Percentiles rank a stretch among this genome's conserved stretches.
phyloP scores from a whole-genome alignment of 2,329 filamentous ascomycete genomes.

The Parascedosporium putredinis region DNA sequence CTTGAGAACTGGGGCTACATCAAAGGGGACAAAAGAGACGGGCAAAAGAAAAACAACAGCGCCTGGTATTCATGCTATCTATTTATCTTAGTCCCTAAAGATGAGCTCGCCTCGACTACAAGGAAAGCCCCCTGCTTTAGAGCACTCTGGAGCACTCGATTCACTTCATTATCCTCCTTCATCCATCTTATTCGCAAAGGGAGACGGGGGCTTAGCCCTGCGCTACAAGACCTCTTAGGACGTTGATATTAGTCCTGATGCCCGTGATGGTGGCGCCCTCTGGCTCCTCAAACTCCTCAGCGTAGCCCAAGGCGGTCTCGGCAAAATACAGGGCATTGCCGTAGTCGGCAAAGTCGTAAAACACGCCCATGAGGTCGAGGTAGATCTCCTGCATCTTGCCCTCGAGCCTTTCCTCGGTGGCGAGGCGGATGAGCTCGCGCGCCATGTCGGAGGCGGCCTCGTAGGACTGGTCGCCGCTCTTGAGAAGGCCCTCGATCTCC shows the following conservation, averaged over 20 bases:
- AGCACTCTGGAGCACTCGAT: too few species aligned
- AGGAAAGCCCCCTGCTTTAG: too few species aligned
- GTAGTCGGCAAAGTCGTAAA: constrained; percentile 2
- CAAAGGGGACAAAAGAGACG: too few species aligned
- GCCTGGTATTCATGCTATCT: too few species aligned
- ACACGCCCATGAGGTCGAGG: constrained; percentile 1
- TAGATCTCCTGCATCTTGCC: constrained; percentile 3
- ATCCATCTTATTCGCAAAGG: background rate
- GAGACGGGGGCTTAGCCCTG: background rate
- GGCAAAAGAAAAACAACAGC: too few species aligned
- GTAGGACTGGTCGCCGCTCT: background rate
- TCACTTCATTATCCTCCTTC: background rate
- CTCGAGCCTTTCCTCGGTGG: background rate
- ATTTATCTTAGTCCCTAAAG: too few species aligned
- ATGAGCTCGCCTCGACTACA: too few species aligned
- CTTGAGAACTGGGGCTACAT: too few species aligned
- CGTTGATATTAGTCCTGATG: background rate
- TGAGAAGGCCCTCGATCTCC: constrained; percentile 11
- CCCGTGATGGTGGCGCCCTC: background rate
- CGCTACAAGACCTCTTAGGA: background rate
- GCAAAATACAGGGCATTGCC: background rate
- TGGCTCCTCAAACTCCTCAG: background rate
- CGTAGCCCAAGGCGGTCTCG: background rate
- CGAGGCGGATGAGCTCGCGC: background rate
- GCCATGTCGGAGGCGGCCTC: background rate